Conservation (phyloP, 2,329 filamentous ascomycete genomes). For the Alternaria solani region DNA sequence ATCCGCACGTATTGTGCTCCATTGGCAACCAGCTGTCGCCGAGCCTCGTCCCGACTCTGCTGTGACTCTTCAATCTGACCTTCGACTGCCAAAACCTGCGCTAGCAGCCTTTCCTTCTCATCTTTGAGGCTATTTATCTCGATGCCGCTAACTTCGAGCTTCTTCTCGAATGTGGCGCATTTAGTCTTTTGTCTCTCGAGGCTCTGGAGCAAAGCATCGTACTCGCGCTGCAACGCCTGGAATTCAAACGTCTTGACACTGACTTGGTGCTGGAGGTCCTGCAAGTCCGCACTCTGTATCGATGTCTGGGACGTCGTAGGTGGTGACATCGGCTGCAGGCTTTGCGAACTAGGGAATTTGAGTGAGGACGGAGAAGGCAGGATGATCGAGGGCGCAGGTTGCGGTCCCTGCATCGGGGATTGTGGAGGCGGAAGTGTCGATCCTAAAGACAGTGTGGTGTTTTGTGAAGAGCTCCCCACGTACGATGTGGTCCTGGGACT, state of each 20-base stretch:
- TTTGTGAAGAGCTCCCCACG: slow-evolving; percentile 30
- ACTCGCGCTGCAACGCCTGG: slow-evolving; percentile 63
- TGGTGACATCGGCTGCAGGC: slow-evolving; percentile 37
- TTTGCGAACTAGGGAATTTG: slow-evolving; percentile 30
- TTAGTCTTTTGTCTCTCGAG: slow-evolving; percentile 60
- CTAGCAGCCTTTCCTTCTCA: slow-evolving; percentile 59
- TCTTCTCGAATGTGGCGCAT: slow-evolving; percentile 59
- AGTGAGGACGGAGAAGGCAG: slow-evolving; percentile 46
- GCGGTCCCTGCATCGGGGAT: slow-evolving; percentile 38
- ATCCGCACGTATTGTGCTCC: slow-evolving; percentile 61
- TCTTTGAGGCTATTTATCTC: slow-evolving; percentile 60
- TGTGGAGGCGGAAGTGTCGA: slow-evolving; percentile 46
- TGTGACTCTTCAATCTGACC: slow-evolving; percentile 59
- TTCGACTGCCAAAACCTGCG: slow-evolving; percentile 59
- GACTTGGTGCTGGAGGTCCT: slow-evolving; percentile 63
- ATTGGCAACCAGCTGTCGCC: slow-evolving; percentile 53
- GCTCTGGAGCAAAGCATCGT: slow-evolving; percentile 61
- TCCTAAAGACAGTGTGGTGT: slow-evolving; percentile 55
- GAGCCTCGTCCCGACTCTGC: slow-evolving; percentile 57
- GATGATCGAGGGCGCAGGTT: slow-evolving; percentile 30
- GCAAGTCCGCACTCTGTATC: slow-evolving; percentile 51
- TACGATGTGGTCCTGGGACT: slow-evolving; percentile 18
- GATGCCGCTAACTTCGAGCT: slow-evolving; percentile 47
- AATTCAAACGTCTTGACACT: slow-evolving; percentile 62
- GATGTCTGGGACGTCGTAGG: slow-evolving; percentile 34